Evolutionary conservation across 2,329 filamentous ascomycete species (phyloP).

Genomic region (Exophiala lecanii-corni): DNA sequence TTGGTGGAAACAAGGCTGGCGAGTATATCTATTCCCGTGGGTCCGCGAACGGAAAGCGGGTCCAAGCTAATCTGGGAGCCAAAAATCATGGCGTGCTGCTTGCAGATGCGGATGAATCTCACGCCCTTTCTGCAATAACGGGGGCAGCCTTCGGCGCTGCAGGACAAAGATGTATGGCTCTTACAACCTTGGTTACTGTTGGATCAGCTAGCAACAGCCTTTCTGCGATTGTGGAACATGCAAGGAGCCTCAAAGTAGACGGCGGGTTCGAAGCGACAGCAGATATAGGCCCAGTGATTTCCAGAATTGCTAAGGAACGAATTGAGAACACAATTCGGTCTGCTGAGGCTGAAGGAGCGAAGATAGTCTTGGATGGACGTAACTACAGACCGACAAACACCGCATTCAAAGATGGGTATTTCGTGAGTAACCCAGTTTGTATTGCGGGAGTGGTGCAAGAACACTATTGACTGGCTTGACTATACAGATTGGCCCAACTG

Average conservation of each 20-base stretch:
- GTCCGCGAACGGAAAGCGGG: conserved; percentile 65
- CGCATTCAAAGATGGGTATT: conserved; percentile 65
- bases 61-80: conserved; percentile 64
- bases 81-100: conserved; percentile 67
- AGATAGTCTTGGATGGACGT: conserved; percentile 59
- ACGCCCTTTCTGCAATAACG: conserved; percentile 60
- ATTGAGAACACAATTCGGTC: conserved; percentile 58
- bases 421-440: conserved; percentile 41
- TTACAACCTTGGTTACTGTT: conserved; percentile 61
- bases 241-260: conserved; percentile 56
- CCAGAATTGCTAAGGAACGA: conserved; percentile 57
- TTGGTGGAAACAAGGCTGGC: conserved; percentile 63
- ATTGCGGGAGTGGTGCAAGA: too few relatives aligned
- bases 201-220: conserved; percentile 64
- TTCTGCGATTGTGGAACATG: conserved; percentile 58
- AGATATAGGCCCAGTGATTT: conserved; percentile 61
- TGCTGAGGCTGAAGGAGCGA: conserved; percentile 60
- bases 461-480: too few relatives aligned
- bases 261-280: conserved; percentile 60
- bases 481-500: conserved; percentile 55
- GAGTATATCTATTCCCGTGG: conserved; percentile 65
- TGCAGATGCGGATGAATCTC: conserved; percentile 66
- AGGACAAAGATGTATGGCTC: conserved; percentile 65
- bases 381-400: conserved; percentile 57
- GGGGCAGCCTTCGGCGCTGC: conserved; percentile 66